phyloP scores from a whole-genome alignment of 176 grass and related monocot species.

The Triticum timopheevii region DNA sequence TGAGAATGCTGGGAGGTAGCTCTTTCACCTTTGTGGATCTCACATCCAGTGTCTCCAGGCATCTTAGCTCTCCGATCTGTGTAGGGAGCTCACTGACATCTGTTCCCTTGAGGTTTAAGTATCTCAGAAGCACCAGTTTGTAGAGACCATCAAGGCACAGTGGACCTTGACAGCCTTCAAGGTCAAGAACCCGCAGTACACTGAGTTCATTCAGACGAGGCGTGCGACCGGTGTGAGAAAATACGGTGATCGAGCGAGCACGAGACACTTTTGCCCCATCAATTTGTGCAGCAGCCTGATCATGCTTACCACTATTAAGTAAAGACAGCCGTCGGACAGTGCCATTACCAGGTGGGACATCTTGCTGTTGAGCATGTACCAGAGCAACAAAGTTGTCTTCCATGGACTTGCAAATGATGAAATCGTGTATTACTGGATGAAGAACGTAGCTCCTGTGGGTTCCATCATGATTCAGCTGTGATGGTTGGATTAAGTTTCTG shows the following conservation, averaged over 20 bases:
- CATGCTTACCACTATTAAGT: slow-evolving; percentile 8
- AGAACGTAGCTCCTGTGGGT: slow-evolving; percentile 6
- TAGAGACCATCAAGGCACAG: slow-evolving; percentile 28
- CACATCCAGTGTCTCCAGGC: background rate
- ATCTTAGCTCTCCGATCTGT: no score
- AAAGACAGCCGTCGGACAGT: slow-evolving; percentile 36
- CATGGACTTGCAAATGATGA: slow-evolving; percentile 42
- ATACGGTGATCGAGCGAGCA: slow-evolving; percentile 38
- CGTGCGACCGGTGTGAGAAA: background rate
- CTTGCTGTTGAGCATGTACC: slow-evolving; percentile 12
- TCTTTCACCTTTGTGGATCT: slow-evolving; percentile 38
- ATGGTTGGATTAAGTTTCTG: slow-evolving; percentile 34
- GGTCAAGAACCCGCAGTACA: slow-evolving; percentile 39
- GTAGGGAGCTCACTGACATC: no score
- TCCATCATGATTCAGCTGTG: slow-evolving; percentile 6
- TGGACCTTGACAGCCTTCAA: slow-evolving; percentile 27
- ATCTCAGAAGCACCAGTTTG: slow-evolving; percentile 25
- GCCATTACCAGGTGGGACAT: background rate
- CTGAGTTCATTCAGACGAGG: slow-evolving; percentile 26
- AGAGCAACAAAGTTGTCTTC: slow-evolving; percentile 46
- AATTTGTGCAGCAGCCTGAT: background rate
- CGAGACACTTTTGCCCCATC: slow-evolving; percentile 2
- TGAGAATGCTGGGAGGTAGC: slow-evolving; percentile 32
- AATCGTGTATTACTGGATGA: slow-evolving; percentile 42
- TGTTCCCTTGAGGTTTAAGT: no score